Conservation (phyloP, 2,329 filamentous ascomycete genomes). For the Teratosphaeria viscida region DNA sequence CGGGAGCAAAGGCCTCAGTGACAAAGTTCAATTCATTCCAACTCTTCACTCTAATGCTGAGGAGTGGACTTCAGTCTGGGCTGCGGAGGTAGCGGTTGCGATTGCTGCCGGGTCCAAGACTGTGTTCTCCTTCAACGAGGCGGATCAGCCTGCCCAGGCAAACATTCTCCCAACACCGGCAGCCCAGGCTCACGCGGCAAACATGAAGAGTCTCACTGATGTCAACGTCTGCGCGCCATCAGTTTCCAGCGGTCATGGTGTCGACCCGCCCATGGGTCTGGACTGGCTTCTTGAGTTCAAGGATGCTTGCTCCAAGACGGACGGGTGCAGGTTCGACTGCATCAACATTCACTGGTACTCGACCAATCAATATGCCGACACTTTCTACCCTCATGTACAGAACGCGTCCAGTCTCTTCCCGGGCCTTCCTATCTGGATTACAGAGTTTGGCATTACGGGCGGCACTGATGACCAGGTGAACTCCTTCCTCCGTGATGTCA, state of each 20-base stretch:
- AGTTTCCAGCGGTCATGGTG: conserved; percentile 48
- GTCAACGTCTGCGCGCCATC: conserved; percentile 47
- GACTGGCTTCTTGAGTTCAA: conserved; percentile 28
- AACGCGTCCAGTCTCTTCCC: conserved; percentile 29
- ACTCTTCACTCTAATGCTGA: conserved; percentile 44
- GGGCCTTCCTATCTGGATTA: conserved; percentile 46
- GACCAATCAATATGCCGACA: conserved; percentile 31
- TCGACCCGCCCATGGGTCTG: conserved; percentile 35
- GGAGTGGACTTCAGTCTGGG: conserved; percentile 42
- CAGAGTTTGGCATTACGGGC: conserved; percentile 51
- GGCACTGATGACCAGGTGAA: conserved; percentile 31
- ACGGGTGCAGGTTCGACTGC: conserved; percentile 47
- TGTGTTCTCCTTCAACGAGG: conserved; percentile 63
- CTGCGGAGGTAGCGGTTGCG: conserved; percentile 38
- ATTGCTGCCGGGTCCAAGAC: conserved; percentile 45
- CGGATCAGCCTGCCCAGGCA: conserved; percentile 50
- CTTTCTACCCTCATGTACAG: conserved; percentile 46
- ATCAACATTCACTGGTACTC: conserved; percentile 57
- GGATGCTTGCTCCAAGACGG: background rate
- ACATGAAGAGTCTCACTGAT: conserved; percentile 22
- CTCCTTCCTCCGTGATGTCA: conserved; percentile 42
- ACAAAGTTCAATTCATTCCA: conserved; percentile 50
- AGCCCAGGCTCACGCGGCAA: conserved; percentile 25
- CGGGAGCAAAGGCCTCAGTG: conserved; percentile 32
- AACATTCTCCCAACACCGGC: conserved; percentile 45